Evolutionary conservation across 345 rosid species (phyloP).

Genomic region (Gynandropsis gynandra): DNA sequence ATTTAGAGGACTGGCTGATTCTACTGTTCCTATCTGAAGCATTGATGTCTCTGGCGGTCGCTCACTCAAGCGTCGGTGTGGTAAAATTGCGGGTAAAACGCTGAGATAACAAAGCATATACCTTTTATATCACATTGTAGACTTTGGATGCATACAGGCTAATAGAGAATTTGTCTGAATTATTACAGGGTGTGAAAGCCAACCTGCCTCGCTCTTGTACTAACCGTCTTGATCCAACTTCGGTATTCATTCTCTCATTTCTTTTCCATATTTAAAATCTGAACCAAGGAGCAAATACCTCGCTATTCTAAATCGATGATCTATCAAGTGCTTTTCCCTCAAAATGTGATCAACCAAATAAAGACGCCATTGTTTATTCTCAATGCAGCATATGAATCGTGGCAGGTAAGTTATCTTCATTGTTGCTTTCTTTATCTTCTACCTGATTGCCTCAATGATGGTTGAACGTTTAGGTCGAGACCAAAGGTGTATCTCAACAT

Average conservation of each 20-base stretch:
- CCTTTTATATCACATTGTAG: neutral
- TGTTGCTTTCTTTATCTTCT: neutral
- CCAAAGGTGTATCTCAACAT: neutral
- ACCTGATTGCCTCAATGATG: too few species aligned
- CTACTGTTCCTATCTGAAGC: too few species aligned
- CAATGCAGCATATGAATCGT: conserved; percentile 32
- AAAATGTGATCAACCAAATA: conserved; percentile 25
- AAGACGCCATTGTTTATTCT: conserved; percentile 31
- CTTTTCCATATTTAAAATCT: conserved; percentile 1
- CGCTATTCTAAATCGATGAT: conserved; percentile 3
- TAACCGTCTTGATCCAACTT: conserved; percentile 32
- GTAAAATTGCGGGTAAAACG: conserved; percentile 65
- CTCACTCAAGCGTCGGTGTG: conserved; percentile 63
- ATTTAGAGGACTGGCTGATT: too few species aligned
- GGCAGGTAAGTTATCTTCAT: conserved; percentile 27
- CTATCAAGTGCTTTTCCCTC: conserved; percentile 31
- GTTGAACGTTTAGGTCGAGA: too few species aligned
- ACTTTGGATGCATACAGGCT: too few species aligned
- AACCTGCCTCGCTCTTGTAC: conserved; percentile 18
- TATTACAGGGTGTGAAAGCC: conserved; percentile 21
- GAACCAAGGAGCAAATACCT: neutral
- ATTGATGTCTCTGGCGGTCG: conserved; percentile 79
- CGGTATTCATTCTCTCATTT: conserved; percentile 21
- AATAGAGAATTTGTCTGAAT: neutral
- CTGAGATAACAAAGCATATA: neutral